phyloP scores from a whole-genome alignment of 2,329 filamentous ascomycete species.

The Trichoderma polysporum region DNA sequence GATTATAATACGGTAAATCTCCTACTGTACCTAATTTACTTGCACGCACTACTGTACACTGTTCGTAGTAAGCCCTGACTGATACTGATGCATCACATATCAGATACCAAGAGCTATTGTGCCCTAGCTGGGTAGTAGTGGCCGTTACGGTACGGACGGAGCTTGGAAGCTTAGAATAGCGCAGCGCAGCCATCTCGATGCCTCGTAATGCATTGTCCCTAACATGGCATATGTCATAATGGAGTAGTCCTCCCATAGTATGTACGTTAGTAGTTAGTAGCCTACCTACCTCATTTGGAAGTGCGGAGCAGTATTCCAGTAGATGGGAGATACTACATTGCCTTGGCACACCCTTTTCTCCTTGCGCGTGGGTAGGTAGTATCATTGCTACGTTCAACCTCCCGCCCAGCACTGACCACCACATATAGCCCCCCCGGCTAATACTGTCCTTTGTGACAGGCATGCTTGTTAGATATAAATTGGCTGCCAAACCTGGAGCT shows the following conservation, averaged over 20 bases:
- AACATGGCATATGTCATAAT: neutral
- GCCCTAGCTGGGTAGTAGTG: neutral
- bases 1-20: neutral
- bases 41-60: too few relatives aligned
- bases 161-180: neutral
- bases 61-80: too few relatives aligned
- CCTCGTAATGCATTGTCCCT: neutral
- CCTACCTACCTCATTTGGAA: neutral
- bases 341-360: neutral
- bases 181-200: neutral
- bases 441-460: neutral
- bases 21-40: too few relatives aligned
- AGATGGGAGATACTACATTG: neutral
- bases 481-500: neutral
- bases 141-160: neutral
- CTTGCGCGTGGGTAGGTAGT: neutral
- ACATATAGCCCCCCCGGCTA: neutral
- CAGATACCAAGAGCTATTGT: neutral
- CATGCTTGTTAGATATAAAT: constrained; percentile 3
- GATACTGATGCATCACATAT: constrained; percentile 1
- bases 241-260: neutral
- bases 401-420: neutral
- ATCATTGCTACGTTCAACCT: neutral
- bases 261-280: neutral
- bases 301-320: neutral